Evolutionary conservation across 2,329 filamentous ascomycete species (phyloP).

Genomic region (Sporothrix luriei): DNA sequence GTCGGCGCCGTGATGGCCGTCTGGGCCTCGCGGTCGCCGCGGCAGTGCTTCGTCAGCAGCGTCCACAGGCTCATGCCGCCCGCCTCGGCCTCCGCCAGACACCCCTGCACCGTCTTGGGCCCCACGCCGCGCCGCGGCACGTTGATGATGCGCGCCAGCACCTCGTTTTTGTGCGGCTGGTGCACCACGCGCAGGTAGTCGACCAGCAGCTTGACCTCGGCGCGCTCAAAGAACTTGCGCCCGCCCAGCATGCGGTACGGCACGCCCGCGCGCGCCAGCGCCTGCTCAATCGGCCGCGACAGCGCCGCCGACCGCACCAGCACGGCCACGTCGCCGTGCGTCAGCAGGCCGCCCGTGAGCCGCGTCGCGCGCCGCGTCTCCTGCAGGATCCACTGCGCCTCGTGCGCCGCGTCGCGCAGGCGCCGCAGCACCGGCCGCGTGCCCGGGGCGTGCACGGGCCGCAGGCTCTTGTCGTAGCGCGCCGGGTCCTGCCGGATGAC

Average conservation of each 20-base stretch:
- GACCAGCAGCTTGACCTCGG: constrained; percentile 82
- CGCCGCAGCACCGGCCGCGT: constrained; percentile 78
- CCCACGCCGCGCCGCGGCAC: constrained; percentile 79
- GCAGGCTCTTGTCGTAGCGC: constrained; percentile 76
- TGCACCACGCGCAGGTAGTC: constrained; percentile 87
- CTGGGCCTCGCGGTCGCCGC: constrained; percentile 51
- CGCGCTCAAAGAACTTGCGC: constrained; percentile 85
- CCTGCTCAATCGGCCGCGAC: constrained; percentile 82
- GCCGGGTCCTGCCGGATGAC: constrained; percentile 88
- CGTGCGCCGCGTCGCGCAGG: constrained; percentile 67
- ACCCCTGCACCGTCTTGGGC: constrained; percentile 70
- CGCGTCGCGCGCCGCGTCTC: constrained; percentile 73
- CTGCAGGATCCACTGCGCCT: constrained; percentile 85
- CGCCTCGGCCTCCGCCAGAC: constrained; percentile 76
- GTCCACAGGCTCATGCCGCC: constrained; percentile 73
- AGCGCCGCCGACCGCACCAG: constrained; percentile 81
- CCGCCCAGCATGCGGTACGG: constrained; percentile 93
- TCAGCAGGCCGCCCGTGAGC: constrained; percentile 73
- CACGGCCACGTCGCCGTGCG: constrained; percentile 78
- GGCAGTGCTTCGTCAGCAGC: constrained; percentile 62
- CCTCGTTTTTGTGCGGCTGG: constrained; percentile 85
- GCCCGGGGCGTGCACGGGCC: constrained; percentile 78
- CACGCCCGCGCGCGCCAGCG: constrained; percentile 77
- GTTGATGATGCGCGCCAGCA: constrained; percentile 81
- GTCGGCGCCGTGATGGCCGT: constrained; percentile 50